phyloP scores from a whole-genome alignment of 2,329 filamentous ascomycete genomes.

The Pseudocercospora fuligena region DNA sequence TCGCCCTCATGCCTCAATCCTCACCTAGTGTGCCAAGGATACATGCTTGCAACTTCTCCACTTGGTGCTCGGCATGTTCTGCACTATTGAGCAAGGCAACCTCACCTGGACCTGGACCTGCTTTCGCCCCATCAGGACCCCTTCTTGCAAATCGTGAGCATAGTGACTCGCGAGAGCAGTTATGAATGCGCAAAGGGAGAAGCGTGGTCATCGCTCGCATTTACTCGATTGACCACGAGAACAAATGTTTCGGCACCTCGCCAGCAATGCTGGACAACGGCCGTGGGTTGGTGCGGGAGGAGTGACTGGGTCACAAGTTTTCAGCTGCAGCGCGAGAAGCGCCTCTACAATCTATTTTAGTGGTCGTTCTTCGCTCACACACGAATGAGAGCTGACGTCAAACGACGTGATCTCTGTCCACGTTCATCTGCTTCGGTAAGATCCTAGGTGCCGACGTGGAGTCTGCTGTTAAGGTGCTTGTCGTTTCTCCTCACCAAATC shows the following conservation, averaged over 20 bases:
- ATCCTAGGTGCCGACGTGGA: not conserved
- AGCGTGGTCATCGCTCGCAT: not conserved
- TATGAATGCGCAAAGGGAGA: not conserved
- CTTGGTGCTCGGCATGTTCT: conserved; percentile 11
- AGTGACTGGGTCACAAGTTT: not conserved
- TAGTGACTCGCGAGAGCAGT: not conserved
- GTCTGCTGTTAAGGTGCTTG: not conserved
- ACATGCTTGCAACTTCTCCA: conserved; percentile 6
- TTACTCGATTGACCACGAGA: not conserved
- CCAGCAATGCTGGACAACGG: not conserved
- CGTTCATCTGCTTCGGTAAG: not conserved
- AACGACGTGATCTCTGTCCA: not conserved
- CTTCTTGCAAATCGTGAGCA: not conserved
- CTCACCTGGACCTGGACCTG: not conserved
- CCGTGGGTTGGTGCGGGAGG: not conserved
- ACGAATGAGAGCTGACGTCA: not conserved
- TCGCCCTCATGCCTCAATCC: conserved; percentile 7
- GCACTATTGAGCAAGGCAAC: conserved; percentile 9
- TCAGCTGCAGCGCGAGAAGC: conserved; percentile 8
- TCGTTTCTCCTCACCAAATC: not conserved
- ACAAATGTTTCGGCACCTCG: not conserved
- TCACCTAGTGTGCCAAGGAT: not conserved
- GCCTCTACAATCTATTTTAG: conserved; percentile 8
- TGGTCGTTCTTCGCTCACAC: not conserved
- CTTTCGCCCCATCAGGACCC: not conserved